These are phyloP conservation scores for Wickerhamomyces alni DNA, from an alignment of 805 yeast species.

Conservation along the genomic window DNA sequence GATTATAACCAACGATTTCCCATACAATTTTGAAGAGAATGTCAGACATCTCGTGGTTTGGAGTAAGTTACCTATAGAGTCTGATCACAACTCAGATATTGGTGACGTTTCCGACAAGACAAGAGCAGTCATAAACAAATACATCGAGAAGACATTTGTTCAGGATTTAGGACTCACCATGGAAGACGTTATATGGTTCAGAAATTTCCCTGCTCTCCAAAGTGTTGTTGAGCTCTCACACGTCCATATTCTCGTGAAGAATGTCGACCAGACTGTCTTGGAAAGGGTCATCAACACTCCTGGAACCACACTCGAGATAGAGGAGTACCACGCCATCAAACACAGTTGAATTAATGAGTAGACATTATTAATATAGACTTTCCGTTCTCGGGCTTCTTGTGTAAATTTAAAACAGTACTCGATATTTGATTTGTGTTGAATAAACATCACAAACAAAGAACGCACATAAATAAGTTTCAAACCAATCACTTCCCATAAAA, in stretches of 20 bases:
- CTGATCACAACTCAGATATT: slow-evolving; percentile 44
- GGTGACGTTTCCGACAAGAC: slow-evolving; percentile 31
- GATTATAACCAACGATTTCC: slow-evolving; percentile 54
- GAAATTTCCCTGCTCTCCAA: slow-evolving; percentile 61
- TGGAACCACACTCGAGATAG: slow-evolving; percentile 7
- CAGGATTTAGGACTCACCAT: slow-evolving; percentile 31
- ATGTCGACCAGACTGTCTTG: slow-evolving; percentile 25
- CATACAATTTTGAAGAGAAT: slow-evolving; percentile 50
- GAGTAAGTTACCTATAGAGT: slow-evolving; percentile 48
- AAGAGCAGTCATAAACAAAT: slow-evolving; percentile 39
- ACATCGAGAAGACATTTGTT: slow-evolving; percentile 42
- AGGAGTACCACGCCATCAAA: not conserved
- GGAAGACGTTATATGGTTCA: slow-evolving; percentile 53
- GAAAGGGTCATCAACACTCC: slow-evolving; percentile 14
- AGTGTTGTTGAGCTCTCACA: slow-evolving; percentile 62
- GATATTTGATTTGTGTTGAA: too few species aligned
- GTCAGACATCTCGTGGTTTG: slow-evolving; percentile 60
- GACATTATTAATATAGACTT: too few species aligned
- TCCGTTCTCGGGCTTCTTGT: too few species aligned
- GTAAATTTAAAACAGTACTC: too few species aligned
- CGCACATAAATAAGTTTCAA: too few species aligned
- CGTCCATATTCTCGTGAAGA: slow-evolving; percentile 51
- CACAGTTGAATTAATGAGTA: too few species aligned
- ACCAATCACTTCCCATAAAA: too few species aligned
- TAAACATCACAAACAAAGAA: too few species aligned